Conservation (phyloP, 331 rosid species). For the Malus hybrid region DNA sequence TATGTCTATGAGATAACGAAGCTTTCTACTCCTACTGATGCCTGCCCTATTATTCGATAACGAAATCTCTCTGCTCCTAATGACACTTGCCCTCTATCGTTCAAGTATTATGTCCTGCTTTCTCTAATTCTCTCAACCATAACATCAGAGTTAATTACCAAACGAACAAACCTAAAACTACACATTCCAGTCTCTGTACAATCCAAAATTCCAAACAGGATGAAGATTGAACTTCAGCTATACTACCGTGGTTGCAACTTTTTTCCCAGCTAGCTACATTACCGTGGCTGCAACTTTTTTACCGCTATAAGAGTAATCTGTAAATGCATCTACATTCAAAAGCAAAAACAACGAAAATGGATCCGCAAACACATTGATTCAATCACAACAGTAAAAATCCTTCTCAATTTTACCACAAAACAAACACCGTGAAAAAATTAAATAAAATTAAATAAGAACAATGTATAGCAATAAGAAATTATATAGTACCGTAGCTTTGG, state of each 20-base stretch:
- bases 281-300: neutral
- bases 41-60: neutral
- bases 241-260: neutral
- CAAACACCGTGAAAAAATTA: neutral
- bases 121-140: neutral
- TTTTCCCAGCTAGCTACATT: neutral
- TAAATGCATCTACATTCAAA: neutral
- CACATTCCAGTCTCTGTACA: neutral
- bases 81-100: neutral
- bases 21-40: neutral
- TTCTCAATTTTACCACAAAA: neutral
- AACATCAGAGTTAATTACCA: neutral
- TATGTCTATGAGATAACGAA: neutral
- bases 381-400: neutral
- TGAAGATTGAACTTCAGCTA: neutral
- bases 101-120: neutral
- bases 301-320: neutral
- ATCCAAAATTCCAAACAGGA: neutral
- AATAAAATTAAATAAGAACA: neutral
- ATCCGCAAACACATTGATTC: neutral
- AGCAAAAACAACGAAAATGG: neutral
- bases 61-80: neutral
- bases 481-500: conserved; percentile 43
- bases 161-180: neutral
- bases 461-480: neutral